Percentiles rank a stretch among this genome's conserved stretches.
Evolutionary conservation across 2,329 filamentous ascomycete species (phyloP).

Genomic region (Leptographium galeiforme): DNA sequence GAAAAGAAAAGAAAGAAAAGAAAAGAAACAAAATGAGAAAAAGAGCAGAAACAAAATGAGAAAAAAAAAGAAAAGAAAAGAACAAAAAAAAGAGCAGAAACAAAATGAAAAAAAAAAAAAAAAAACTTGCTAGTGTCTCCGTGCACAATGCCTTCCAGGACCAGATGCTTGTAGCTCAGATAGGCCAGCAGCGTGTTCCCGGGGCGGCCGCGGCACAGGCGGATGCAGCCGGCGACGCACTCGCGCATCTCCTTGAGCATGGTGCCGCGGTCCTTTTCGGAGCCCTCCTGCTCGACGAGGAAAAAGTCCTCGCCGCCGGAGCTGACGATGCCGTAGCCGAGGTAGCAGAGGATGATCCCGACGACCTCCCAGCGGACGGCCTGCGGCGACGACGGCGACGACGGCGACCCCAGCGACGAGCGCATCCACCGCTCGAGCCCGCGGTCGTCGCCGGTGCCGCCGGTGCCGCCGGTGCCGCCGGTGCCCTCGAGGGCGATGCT

Average conservation of each 20-base stretch:
- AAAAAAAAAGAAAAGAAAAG: too few species aligned
- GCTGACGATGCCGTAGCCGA: background rate
- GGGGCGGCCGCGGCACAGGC: background rate
- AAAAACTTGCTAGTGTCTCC: background rate
- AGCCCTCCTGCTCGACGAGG: background rate
- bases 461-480: background rate
- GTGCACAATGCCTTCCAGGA: background rate
- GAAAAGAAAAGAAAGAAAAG: too few species aligned
- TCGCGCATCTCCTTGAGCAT: background rate
- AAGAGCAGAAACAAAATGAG: too few species aligned
- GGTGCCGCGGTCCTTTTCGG: background rate
- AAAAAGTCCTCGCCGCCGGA: background rate
- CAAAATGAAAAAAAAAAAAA: too few species aligned
- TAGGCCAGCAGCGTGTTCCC: background rate
- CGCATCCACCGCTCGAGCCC: background rate
- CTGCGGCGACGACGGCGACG: background rate
- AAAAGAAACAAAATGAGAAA: too few species aligned
- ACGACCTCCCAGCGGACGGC: background rate
- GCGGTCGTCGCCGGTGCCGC: background rate
- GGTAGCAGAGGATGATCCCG: background rate
- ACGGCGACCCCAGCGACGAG: background rate
- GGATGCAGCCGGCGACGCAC: background rate
- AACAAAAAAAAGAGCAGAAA: too few species aligned
- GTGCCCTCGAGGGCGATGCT: background rate
- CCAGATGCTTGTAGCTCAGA: background rate